Base-by-base conservation (phyloP, 2,329 filamentous ascomycete genomes). In the Penicillium italicum region DNA sequence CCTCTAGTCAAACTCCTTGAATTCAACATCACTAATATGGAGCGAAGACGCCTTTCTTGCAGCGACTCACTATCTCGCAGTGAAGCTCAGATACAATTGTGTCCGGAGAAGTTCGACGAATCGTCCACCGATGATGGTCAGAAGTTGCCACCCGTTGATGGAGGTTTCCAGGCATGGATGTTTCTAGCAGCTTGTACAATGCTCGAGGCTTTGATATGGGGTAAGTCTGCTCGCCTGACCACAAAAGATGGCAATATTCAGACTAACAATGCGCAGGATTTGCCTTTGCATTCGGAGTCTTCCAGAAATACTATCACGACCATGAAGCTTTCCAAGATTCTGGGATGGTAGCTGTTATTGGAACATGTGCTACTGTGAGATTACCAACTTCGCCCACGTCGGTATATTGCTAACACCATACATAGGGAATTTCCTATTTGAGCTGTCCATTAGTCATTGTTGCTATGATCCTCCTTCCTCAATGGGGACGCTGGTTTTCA, bases 121-220 rank as follows among this genome's bases (percentile, higher is more conserved):
- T 16, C 26, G 3, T 49, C 53, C 3, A 31, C 30, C 10, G 40
- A 52, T 8, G 47, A 57, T 10, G 41, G 54, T 16, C n/a, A 53
- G 0, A 48, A 31, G 12, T 53, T 74, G 9, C 70, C 72, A 36
- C 69, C 64, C 1, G 62, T 69, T 6, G 74, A 76, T 54, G 65
- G 71, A 31, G 75, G 76, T 1, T 70, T 70, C 56, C 64, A 73
- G 30, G 76, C 76, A 22, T 78, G 74, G 70, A 62, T 81, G 22
- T 79, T 81, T 54, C 65, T 83, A 5, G 71, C 74, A 9, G 80
- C 77, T 1, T 80, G 76, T 47, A 82, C 80, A 57, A 69, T 79
- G 49, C 71, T 84, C 33, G 81, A 84, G 64, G 78, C 76, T 22
- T 67, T 83, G 2, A 75, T 83, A 47, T 84, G 81, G 80, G 81